Evolutionary conservation across 164 flowering plant species (phyloP).

Genomic region (Pachysandra terminalis): DNA sequence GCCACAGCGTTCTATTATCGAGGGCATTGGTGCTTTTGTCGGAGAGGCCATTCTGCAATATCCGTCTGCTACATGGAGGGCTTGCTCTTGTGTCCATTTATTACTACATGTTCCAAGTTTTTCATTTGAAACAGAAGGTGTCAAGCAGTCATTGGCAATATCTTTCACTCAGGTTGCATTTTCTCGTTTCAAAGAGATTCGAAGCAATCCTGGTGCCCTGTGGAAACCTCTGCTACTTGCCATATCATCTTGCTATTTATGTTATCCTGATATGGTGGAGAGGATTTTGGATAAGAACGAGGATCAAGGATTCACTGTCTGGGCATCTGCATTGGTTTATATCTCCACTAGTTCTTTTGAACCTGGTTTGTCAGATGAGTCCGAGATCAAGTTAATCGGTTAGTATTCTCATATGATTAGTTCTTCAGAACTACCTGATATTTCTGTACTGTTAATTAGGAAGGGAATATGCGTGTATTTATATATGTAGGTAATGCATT

Average conservation of each 20-base stretch:
- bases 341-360: slow-evolving; percentile 33
- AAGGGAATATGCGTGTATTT: background rate
- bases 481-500: background rate
- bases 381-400: slow-evolving; percentile 72
- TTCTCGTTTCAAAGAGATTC: slow-evolving; percentile 46
- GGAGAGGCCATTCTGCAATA: slow-evolving; percentile 56
- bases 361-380: slow-evolving; percentile 33
- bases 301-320: slow-evolving; percentile 41
- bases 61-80: slow-evolving; percentile 73
- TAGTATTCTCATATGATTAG: slow-evolving; percentile 14
- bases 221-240: slow-evolving; percentile 77
- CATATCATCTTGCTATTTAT: slow-evolving; percentile 62
- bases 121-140: slow-evolving; percentile 43
- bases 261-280: slow-evolving; percentile 53
- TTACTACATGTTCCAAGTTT: slow-evolving; percentile 55
- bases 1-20: slow-evolving; percentile 52
- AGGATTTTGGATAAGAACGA: slow-evolving; percentile 40
- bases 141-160: slow-evolving; percentile 49
- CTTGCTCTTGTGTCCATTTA: slow-evolving; percentile 61
- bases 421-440: background rate
- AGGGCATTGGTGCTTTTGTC: slow-evolving; percentile 58
- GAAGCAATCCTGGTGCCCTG: slow-evolving; percentile 47
- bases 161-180: slow-evolving; percentile 50
- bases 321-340: slow-evolving; percentile 50
- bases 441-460: background rate